Base-by-base conservation (phyloP, 108 stramenopile genomes). In the Bacterosira constricta region DNA sequence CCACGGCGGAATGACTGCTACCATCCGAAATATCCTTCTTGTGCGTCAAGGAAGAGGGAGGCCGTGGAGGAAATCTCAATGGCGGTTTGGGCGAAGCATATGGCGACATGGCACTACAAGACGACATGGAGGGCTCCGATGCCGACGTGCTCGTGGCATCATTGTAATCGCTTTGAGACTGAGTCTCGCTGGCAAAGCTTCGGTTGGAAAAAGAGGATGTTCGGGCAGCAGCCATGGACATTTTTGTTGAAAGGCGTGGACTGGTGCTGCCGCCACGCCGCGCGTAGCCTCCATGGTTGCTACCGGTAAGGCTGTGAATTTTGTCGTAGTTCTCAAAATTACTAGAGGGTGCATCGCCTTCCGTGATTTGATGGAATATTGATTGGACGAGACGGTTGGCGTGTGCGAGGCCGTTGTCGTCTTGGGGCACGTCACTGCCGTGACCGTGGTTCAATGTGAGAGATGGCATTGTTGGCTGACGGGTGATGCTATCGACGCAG, bases 291-390 rank as follows among this genome's bases (percentile, higher is more conserved):
- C 26, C 49, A 21, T 27, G 41, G 26, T 64, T 38, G 18, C 31
- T 47, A 25, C 56, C 59, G 11, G 13, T 36, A 23, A 51, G 42
- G 21, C 26, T 27, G 64, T 57, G 69, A 37, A 66, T 5, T 39
- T 15, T 56, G 49, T 36, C 42, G 42, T 50, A 73, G 55, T 64
- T 41, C 17, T 64, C 75, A 35, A 87, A 83, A 58, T 92, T 88
- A 27, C 46, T 57, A 21, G 89, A 83, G 29, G 91, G 91, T 0
- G 83, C 88, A 64, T 92, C 91, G 27, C 85, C 80, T 56, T 76
- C 58, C 7, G 85, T 83, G 30, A 92, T 66, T 68, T 92, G 91
- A 67, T 85, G 70, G 18, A 83, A 57, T 8, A 92, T 77, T n/a
- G 72, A 66, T 50, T 77, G 71, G 8, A 92, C 86, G 25, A 90